Base-by-base conservation (phyloP, 345 rosid species). In the Mangifera indica region DNA sequence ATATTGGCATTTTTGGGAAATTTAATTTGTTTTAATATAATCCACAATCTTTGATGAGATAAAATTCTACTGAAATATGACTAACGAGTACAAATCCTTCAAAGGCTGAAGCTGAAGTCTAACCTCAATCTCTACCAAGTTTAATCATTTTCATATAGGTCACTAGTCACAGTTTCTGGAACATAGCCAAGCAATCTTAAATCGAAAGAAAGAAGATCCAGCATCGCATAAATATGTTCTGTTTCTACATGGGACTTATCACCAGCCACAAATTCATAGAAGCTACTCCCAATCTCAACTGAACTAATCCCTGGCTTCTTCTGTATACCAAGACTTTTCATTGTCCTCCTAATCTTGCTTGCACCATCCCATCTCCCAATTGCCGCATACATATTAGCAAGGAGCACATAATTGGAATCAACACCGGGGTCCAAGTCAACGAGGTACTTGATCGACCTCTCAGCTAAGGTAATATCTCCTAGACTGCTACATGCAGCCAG, bases 281-380 rank as follows among this genome's bases (percentile, higher is more conserved):
- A 76, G 25, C 55, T n/a, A 74, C 84, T 72, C 64, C 80, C 85
- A 49, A 88, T 78, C 84, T 91, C 98, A 68, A 91, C 69, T 1
- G 93, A 85, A 73, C 95, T 91, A 73, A 81, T 82, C 42, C 95
- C 95, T 15, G 92, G 95, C 69, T 69, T 86, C 79, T 89, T 93
- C 73, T 77, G 87, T 79, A 93, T 71, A 6, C 97, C 95, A 48
- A 74, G 89, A 10, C 79, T 84, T 48, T 91, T 93, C 98, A 87
- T 93, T 67, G 24, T 79, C 71, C 88, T 84, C 79, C 97, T 83
- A 44, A 87, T 82, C 83, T 82, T 84, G 72, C 89, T 81, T 0
- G 91, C 88, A 60, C 89, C 89, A 72, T 89, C 92, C 95, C 98
- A 93, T 61, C 74, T 84, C 51, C 93, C 88, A 69, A 63, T 84